phyloP scores from a whole-genome alignment of 1,284 basidiomycete genomes.

The Anthracocystis walkeri region DNA sequence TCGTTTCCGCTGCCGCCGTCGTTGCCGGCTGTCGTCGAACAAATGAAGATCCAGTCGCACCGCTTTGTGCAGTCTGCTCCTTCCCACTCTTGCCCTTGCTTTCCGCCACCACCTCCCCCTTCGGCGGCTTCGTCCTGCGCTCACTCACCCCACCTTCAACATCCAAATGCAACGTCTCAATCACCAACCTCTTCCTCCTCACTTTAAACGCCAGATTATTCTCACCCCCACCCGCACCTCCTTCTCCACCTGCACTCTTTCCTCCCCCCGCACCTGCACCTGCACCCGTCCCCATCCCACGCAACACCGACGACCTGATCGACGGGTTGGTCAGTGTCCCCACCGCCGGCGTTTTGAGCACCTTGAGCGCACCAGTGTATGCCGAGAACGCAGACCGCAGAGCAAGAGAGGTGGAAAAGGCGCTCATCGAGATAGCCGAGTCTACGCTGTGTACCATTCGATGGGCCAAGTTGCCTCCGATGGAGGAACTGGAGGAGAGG shows the following conservation, averaged over 20 bases:
- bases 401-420: conserved; percentile 51
- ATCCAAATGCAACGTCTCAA: conserved; percentile 93
- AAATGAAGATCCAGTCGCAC: conserved; percentile 7
- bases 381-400: conserved; percentile 49
- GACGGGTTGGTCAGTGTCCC: conserved; percentile 58
- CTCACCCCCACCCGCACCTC: conserved; percentile 76
- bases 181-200: conserved; percentile 84
- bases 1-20: too few relatives aligned
- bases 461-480: conserved; percentile 31
- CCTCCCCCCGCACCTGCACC: conserved; percentile 11
- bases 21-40: conserved; percentile 8
- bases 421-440: conserved; percentile 51
- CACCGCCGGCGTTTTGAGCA: conserved; percentile 56
- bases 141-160: conserved; percentile 91
- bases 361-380: conserved; percentile 59
- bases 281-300: conserved; percentile 60
- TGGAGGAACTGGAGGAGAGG: conserved; percentile 8
- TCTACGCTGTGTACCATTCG: conserved; percentile 52
- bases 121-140: conserved; percentile 70
- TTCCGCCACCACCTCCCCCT: conserved; percentile 10
- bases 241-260: conserved; percentile 36
- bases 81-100: not conserved
- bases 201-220: conserved; percentile 96
- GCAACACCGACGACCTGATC: conserved; percentile 55
- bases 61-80: too few relatives aligned